Evolutionary conservation across 2,329 filamentous ascomycete species (phyloP).

Genomic region (Cytospora piceicola): DNA sequence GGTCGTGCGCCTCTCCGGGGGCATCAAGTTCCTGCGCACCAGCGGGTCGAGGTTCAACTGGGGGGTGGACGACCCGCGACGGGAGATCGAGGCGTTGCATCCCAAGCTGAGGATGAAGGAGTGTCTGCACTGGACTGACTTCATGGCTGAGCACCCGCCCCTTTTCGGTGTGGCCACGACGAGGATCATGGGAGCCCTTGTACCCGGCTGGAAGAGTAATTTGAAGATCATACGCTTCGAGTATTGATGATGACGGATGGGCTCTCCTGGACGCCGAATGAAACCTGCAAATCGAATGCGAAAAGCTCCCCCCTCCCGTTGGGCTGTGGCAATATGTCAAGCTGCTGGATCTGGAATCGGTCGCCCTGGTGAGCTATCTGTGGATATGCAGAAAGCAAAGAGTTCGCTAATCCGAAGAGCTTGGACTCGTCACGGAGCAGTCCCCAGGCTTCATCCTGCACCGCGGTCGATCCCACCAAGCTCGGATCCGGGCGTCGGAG

Average conservation of each 20-base stretch:
- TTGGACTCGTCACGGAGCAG: no score
- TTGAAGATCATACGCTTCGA: conserved; percentile 12
- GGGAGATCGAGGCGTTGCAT: conserved; percentile 15
- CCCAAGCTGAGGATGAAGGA: conserved; percentile 13
- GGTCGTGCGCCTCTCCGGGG: conserved; percentile 5
- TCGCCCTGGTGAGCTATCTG: no score
- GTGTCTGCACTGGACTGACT: conserved; percentile 19
- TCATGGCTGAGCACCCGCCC: conserved; percentile 19
- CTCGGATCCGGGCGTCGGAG: no score
- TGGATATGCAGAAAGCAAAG: neutral
- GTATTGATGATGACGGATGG: conserved; percentile 1
- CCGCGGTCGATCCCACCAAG: no score
- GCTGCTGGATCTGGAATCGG: no score
- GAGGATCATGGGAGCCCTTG: conserved; percentile 3
- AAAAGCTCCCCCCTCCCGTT: neutral
- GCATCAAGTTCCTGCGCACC: conserved; percentile 15
- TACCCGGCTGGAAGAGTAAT: conserved; percentile 11
- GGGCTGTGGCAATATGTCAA: neutral
- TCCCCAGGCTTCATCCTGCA: no score
- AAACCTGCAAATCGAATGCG: neutral
- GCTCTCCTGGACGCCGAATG: neutral
- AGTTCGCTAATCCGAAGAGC: neutral
- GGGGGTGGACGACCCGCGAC: conserved; percentile 9
- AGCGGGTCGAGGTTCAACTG: conserved; percentile 13
- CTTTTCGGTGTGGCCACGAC: conserved; percentile 8